Evolutionary conservation across 345 rosid genomes (phyloP), one percentile per base, ranked within the genome.

Genomic region (Moricandia arvensis): DNA sequence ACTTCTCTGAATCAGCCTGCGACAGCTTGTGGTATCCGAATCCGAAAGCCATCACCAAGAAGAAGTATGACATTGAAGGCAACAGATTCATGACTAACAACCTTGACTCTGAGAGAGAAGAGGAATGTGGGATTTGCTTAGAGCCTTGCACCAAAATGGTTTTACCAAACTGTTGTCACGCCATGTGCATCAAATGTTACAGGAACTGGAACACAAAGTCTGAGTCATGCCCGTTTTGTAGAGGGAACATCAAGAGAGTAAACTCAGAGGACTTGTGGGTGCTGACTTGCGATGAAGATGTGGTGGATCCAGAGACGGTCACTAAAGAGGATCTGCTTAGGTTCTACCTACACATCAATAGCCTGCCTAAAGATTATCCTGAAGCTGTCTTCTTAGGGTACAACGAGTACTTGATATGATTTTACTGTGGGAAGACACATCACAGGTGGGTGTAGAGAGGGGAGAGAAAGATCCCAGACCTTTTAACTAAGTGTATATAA

Each of bases 191-290:
- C 76, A 92, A 92, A 76, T 95, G 99, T 87, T 95, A 92, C 78
- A 86, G 90, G 63, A 86, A 95, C 80, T 95, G 99, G 99, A 90
- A 89, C 82, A 84, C 84, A 5, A 92, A 89, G 74, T 95, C 97
- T 0, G 99, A 90, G 84, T 95, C 99, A 9, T 95, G 98, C 64
- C 99, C 99, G 8, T 95, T 92, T 67, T 92, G 98, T 75, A 89
- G 98, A 0, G 97, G 99, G n/a, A 92, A 86, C 83, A 80, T 95
- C 51, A 95, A 89, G 86, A 86, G 99, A 68, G 99, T 95, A 17
- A 92, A 92, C 65, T 95, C 97, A 0, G 97, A 92, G 82, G 99
- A 95, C 72, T 69, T 95, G 45, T 95, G 99, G 99, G 99, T 95
- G 79, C 85, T 95, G 57, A 95, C 96, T 1, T 88, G 94, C 55